Conservation (phyloP, 2,329 filamentous ascomycete genomes). For the Colletotrichum chlorophyti region DNA sequence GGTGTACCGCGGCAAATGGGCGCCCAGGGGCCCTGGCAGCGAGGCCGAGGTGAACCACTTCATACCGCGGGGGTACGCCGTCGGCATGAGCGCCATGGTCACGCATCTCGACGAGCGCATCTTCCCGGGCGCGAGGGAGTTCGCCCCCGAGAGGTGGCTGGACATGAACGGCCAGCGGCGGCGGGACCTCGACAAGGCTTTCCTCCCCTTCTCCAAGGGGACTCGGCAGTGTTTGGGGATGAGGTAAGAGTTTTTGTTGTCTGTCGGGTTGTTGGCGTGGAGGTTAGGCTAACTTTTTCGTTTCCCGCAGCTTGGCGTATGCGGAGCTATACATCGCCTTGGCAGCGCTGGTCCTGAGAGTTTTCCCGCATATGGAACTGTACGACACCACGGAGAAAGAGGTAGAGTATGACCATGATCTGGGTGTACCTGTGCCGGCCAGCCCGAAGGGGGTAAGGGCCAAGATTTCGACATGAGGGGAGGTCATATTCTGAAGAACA, state of each 20-base stretch:
- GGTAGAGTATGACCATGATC: constrained; percentile 35
- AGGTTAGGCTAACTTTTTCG: too few species aligned
- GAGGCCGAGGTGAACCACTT: constrained; percentile 14
- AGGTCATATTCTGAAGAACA: too few species aligned
- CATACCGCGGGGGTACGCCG: constrained; percentile 12
- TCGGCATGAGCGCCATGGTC: constrained; percentile 28
- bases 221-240: constrained; percentile 29
- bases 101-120: constrained; percentile 28
- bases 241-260: constrained; percentile 18
- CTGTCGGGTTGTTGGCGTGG: too few species aligned
- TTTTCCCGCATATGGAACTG: constrained; percentile 35
- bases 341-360: constrained; percentile 35
- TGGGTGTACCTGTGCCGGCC: constrained; percentile 31
- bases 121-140: constrained; percentile 21
- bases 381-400: constrained; percentile 37
- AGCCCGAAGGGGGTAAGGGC: constrained; percentile 28
- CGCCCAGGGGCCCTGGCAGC: background rate
- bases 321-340: constrained; percentile 37
- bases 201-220: constrained; percentile 28
- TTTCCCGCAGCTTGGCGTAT: constrained; percentile 34
- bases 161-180: constrained; percentile 9
- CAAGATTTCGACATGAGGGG: background rate
- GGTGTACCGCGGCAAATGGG: constrained; percentile 29
- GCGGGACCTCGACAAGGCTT: constrained; percentile 11
- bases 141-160: constrained; percentile 33